Evolutionary conservation across 805 yeast species (phyloP).

Genomic region (Pichia kluyveri): DNA sequence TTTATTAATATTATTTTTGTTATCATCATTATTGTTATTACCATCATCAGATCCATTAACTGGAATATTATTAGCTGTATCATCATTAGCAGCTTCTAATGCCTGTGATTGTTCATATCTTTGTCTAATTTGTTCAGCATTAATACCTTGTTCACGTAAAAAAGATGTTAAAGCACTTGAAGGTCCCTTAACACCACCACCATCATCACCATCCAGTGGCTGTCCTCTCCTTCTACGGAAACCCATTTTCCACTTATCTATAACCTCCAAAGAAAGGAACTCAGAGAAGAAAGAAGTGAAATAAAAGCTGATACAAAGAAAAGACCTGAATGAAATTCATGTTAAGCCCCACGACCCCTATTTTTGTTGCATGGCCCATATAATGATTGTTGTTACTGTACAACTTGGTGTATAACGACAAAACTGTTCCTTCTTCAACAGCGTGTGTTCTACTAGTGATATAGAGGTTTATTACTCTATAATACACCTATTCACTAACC

Average conservation of each 20-base stretch:
- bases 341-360: neutral
- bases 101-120: conserved; percentile 23
- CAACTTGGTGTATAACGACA: too few relatives aligned
- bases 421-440: too few relatives aligned
- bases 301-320: neutral
- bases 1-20: conserved; percentile 4
- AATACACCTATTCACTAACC: too few relatives aligned
- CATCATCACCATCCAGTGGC: neutral
- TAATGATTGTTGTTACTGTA: too few relatives aligned
- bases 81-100: conserved; percentile 23
- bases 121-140: conserved; percentile 63
- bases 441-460: too few relatives aligned
- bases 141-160: conserved; percentile 81
- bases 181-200: conserved; percentile 39
- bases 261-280: neutral
- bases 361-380: too few relatives aligned
- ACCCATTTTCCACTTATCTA: conserved; percentile 11
- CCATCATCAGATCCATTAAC: conserved; percentile 10
- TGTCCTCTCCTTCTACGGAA: conserved; percentile 16
- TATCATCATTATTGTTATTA: conserved; percentile 6
- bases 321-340: neutral
- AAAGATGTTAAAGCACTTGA: conserved; percentile 89
- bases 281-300: neutral
- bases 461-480: too few relatives aligned
- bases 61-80: conserved; percentile 14